A percentile compares a stretch with the other conserved stretches of the same genome.
Conservation (phyloP, 2,329 filamentous ascomycete species). For the Cercospora citrullina region DNA sequence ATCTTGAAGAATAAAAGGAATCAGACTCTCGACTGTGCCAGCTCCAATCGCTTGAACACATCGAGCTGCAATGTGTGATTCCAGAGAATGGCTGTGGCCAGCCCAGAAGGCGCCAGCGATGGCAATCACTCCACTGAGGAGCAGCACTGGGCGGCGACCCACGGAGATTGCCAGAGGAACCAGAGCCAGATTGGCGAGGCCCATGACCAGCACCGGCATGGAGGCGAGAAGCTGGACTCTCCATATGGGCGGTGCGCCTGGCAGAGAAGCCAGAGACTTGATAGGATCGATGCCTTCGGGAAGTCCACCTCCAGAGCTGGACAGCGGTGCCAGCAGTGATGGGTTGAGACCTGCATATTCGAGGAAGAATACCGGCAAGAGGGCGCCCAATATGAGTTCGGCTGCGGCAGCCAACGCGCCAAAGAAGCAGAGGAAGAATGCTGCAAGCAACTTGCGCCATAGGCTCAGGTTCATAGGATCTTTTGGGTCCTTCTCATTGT, state of each 20-base stretch:
- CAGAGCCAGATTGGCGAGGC: conserved; percentile 33
- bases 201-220: conserved; percentile 36
- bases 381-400: conserved; percentile 35
- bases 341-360: conserved; percentile 32
- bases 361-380: conserved; percentile 36
- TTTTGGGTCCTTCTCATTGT: conserved; percentile 18
- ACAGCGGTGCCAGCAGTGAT: conserved; percentile 16
- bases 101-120: conserved; percentile 35
- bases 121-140: conserved; percentile 32
- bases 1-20: conserved; percentile 37
- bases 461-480: conserved; percentile 26
- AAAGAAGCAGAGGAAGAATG: conserved; percentile 27
- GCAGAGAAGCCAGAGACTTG: conserved; percentile 23
- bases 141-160: conserved; percentile 33
- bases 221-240: conserved; percentile 35
- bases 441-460: conserved; percentile 22
- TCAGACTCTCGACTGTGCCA: conserved; percentile 37
- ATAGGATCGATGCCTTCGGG: conserved; percentile 28
- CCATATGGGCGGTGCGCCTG: conserved; percentile 34
- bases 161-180: conserved; percentile 36
- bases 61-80: conserved; percentile 33
- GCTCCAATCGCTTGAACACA: conserved; percentile 36
- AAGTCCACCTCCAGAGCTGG: conserved; percentile 18
- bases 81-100: conserved; percentile 30
- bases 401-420: conserved; percentile 34